Evolutionary conservation across 2,329 filamentous ascomycete genomes (phyloP), one percentile per base, ranked within the genome.

Genomic region (Colletotrichum chlorophyti): DNA sequence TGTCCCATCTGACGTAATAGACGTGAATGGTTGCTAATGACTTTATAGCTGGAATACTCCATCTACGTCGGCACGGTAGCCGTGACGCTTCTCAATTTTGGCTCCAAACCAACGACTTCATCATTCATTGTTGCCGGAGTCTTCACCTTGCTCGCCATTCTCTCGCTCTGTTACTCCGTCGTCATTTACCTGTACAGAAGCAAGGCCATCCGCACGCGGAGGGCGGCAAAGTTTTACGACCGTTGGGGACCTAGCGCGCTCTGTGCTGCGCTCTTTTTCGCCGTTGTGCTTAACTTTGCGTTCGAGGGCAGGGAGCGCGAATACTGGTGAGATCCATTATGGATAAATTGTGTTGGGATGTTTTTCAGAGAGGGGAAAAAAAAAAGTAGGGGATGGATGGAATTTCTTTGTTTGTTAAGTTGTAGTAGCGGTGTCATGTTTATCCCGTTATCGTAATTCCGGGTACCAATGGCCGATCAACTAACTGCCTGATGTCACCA

Each of bases 1-100:
- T 19, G 10, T 9, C 47, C 38, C 24, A 53, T 50, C 38, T 9
- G n/a, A 9, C 6, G 11, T 34, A n/a, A 31, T 15, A 21, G 9
- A 10, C 3, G 19, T 34, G 26, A 53, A 45, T 17, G 27, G 41
- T 61, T 15, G 40, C 63, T 70, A 58, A 68, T 65, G 34, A 62
- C 57, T 11, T 26, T 45, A 24, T 64, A 90, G 90, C 90, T 99
- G 67, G 94, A 99, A 74, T 98, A 96, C 76, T 94, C 91, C 46
- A 96, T 98, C 69, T 93, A 97, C 70, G 88, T 99, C 51, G 92
- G 91, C 66, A 90, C 90, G 24, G 94, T 96, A 66, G 91, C 93
- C 11, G 89, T 90, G 7, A 91, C 91, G 0, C 79, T 96, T 41
- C 83, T 96, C 64, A 93, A 96, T 79, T 92, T 97, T 71, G 86